Conservation (phyloP, 2,329 filamentous ascomycete genomes). For the Penicillium sp. region DNA sequence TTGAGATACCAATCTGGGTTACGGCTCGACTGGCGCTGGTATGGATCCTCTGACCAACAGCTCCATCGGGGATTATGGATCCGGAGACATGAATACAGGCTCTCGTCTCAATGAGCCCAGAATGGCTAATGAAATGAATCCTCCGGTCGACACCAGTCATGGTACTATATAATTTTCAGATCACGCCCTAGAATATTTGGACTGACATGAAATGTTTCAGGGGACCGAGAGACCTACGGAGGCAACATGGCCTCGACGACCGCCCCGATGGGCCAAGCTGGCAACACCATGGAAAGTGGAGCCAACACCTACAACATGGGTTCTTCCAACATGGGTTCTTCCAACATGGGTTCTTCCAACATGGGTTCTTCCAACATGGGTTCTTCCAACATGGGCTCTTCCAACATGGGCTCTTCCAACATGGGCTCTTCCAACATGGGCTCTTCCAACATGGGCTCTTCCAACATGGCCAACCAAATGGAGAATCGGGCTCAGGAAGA, state of each 20-base stretch:
- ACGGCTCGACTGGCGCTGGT: not conserved
- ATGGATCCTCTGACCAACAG: slow-evolving; percentile 7
- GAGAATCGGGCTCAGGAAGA: slow-evolving; percentile 64
- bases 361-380: too few relatives aligned
- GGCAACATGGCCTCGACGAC: not conserved
- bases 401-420: too few relatives aligned
- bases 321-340: slow-evolving; percentile 45
- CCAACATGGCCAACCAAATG: slow-evolving; percentile 54
- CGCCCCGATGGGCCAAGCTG: slow-evolving; percentile 5
- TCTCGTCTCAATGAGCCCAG: slow-evolving; percentile 3
- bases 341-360: too few relatives aligned
- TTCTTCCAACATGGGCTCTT: too few relatives aligned
- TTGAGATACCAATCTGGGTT: not conserved
- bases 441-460: slow-evolving; percentile 30
- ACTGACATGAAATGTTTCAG: not conserved
- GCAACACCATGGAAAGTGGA: slow-evolving; percentile 34
- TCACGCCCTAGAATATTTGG: not conserved
- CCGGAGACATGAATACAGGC: slow-evolving; percentile 12
- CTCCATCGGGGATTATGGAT: slow-evolving; percentile 23
- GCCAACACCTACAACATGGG: slow-evolving; percentile 14
- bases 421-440: too few relatives aligned
- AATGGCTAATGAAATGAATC: slow-evolving; percentile 14
- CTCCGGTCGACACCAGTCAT: not conserved
- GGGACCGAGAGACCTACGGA: slow-evolving; percentile 6
- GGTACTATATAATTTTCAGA: not conserved